A percentile compares a stretch with the other conserved stretches of the same genome.
Evolutionary conservation across 495 filamentous ascomycete species (phyloP).

Genomic region (Lasiosphaeriaceae sp.): DNA sequence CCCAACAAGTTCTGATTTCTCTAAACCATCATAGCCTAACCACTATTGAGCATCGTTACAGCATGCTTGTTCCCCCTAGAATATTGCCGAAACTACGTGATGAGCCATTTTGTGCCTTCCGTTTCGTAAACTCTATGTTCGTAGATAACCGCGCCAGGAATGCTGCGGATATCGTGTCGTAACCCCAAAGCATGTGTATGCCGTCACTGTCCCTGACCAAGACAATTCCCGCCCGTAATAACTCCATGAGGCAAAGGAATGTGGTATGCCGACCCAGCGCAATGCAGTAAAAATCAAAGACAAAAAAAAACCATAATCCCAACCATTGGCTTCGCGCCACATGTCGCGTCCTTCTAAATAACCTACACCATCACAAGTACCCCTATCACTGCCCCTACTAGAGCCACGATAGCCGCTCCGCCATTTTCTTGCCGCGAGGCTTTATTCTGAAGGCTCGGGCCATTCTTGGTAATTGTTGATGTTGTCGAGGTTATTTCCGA

Average conservation of each 20-base stretch:
- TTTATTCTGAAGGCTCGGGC: slow-evolving; percentile 35
- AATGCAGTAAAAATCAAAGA: slow-evolving; percentile 14
- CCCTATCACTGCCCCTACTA: slow-evolving; percentile 29
- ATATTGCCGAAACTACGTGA: not conserved
- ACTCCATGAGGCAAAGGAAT: slow-evolving; percentile 1
- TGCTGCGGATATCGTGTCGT: not conserved
- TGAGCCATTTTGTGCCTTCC: not conserved
- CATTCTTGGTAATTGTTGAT: slow-evolving; percentile 13
- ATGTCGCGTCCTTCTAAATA: not conserved
- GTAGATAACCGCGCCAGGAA: not conserved
- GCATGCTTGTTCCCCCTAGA: not conserved
- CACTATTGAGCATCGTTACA: not conserved
- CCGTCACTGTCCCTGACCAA: not conserved
- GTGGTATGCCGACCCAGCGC: slow-evolving; percentile 7
- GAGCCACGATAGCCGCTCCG: slow-evolving; percentile 18
- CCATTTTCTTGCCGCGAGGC: slow-evolving; percentile 15
- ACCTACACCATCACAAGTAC: slow-evolving; percentile 14
- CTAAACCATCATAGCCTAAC: not conserved
- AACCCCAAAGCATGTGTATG: not conserved
- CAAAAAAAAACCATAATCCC: slow-evolving; percentile 3
- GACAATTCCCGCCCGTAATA: not conserved
- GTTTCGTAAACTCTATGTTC: not conserved
- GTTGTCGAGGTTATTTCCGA: slow-evolving; percentile 9
- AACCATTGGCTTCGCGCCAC: not conserved
- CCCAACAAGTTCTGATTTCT: not conserved